These are phyloP conservation scores for Senna tora DNA, from an alignment of 306 rosid species.

Conservation along the genomic window DNA sequence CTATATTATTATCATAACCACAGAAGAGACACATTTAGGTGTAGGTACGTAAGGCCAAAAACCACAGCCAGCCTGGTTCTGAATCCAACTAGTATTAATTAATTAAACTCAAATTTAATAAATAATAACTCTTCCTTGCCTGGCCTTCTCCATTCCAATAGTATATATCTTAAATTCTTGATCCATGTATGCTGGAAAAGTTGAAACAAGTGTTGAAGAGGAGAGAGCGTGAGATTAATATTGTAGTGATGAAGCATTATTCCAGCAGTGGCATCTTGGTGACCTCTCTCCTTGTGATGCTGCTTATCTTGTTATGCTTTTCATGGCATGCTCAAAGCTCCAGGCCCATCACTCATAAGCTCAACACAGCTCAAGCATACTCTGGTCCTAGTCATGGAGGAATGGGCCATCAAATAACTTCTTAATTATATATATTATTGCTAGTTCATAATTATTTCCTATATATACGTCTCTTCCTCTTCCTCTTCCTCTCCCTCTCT, in stretches of 20 bases:
- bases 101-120: not conserved
- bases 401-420: slow-evolving; percentile 43
- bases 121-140: too few relatives aligned
- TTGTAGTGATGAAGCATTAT: slow-evolving; percentile 35
- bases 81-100: slow-evolving; percentile 1
- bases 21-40: not conserved
- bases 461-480: too few relatives aligned
- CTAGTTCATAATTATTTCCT: too few relatives aligned
- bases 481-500: not conserved
- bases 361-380: slow-evolving; percentile 51
- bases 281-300: slow-evolving; percentile 20
- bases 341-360: slow-evolving; percentile 36
- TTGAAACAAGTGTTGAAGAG: too few relatives aligned
- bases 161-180: too few relatives aligned
- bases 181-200: too few relatives aligned
- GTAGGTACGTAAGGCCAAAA: not conserved
- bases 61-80: not conserved
- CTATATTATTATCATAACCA: not conserved
- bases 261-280: slow-evolving; percentile 8
- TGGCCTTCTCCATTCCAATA: too few relatives aligned
- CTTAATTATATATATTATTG: not conserved
- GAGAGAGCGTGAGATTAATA: too few relatives aligned
- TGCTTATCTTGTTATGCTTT: slow-evolving; percentile 38
- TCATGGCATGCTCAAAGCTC: slow-evolving; percentile 46
- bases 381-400: slow-evolving; percentile 62